Base-by-base conservation (phyloP, 129 eudicot species). In the Ambrosia trifida region DNA sequence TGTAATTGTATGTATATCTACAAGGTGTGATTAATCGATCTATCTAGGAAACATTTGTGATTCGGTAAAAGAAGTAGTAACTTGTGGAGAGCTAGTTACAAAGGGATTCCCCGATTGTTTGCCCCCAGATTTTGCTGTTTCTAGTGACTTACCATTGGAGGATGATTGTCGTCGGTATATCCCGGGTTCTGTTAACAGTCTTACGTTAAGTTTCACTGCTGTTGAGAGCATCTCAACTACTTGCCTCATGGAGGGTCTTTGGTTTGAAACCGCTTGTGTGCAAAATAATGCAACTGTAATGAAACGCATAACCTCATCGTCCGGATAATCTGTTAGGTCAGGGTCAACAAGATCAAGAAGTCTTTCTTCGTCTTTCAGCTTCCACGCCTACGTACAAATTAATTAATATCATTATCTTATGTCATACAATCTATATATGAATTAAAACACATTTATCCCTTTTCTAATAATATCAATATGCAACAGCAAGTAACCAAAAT, bases 161-260 rank as follows among this genome's bases (percentile, higher is more conserved):
- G 80, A 79, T 8, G 63, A 57, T 38, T 68, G 72, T 7, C 74
- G 84, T 24, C 44, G 82, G 18, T 75, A 81, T 10, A 87, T 62
- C 56, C 97, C 91, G 0, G 97, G 86, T 58, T 81, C 86, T 0
- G 87, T 79, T 53, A 90, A 69, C 64, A 85, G 19, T 20, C 69
- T 77, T 68, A 75, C 87, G 19, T 90, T 90, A 14, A 90, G 91
- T 60, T 18, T 68, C 62, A 90, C 95, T 61, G 83, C 81, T 63
- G 61, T 83, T 0, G 91, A 67, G 10, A 92, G 91, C 98, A 88
- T 88, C 73, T 76, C 84, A 24, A 88, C 57, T 24, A 92, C 96
- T 82, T 92, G 89, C 20, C 71, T 88, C 98, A 92, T 89, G 14
- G 81, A 78, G 0, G 96, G 98, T 80, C 98, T 83, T 33, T 80